Conservation (phyloP, 164 flowering plant species). For the Chimonanthus salicifolius region DNA sequence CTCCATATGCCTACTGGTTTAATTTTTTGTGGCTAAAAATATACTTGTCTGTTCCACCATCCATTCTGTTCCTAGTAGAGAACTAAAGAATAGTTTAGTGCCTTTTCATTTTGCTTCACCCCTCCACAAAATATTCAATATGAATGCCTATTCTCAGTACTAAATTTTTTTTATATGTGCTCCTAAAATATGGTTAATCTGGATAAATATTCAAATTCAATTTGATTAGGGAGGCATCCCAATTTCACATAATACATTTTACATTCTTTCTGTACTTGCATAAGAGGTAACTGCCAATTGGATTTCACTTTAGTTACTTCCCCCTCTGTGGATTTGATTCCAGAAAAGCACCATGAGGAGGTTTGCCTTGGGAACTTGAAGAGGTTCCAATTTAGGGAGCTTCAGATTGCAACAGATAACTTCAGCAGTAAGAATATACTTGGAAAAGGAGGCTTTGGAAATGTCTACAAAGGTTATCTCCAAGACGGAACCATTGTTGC, state of each 20-base stretch:
- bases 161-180: background rate
- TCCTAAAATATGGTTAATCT: background rate
- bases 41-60: no score
- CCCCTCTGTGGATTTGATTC: slow-evolving; percentile 1
- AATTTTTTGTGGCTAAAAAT: no score
- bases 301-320: background rate
- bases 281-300: background rate
- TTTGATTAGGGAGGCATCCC: background rate
- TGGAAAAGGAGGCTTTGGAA: slow-evolving; percentile 77
- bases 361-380: slow-evolving; percentile 64
- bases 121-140: no score
- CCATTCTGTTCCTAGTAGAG: no score
- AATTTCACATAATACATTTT: background rate
- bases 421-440: slow-evolving; percentile 69
- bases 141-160: no score
- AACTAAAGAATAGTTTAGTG: no score
- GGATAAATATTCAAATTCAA: background rate
- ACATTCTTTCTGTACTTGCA: background rate
- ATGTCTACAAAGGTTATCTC: slow-evolving; percentile 68
- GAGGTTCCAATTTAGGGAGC: slow-evolving; percentile 69
- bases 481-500: slow-evolving; percentile 64
- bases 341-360: slow-evolving; percentile 53
- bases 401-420: slow-evolving; percentile 57
- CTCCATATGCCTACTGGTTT: no score
- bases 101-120: no score